Evolutionary conservation across 352 stramenopile species (phyloP).

Genomic region (Pythium scleroteichum): DNA sequence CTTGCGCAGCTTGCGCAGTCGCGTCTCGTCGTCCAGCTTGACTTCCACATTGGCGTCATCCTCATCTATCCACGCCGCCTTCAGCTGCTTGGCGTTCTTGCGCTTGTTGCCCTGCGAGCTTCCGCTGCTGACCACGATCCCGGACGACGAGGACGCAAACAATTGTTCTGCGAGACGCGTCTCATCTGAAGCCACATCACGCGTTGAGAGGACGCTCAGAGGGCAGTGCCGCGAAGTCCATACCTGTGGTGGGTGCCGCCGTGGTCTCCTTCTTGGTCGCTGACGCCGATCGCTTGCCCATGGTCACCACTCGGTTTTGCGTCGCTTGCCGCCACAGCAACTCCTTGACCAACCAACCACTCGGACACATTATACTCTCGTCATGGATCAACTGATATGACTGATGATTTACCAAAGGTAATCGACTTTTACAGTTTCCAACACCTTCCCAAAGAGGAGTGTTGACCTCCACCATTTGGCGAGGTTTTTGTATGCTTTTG

Average conservation of each 20-base stretch:
- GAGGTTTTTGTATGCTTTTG: slow-evolving; percentile 1
- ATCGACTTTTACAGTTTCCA: slow-evolving; percentile 9
- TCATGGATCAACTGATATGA: not conserved
- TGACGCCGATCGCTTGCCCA: slow-evolving; percentile 49
- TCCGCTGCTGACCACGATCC: slow-evolving; percentile 11
- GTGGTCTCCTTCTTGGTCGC: slow-evolving; percentile 18
- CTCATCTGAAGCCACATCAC: slow-evolving; percentile 37
- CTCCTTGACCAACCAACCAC: slow-evolving; percentile 24
- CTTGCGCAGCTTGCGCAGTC: slow-evolving; percentile 84
- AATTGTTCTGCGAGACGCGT: slow-evolving; percentile 55
- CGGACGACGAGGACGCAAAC: slow-evolving; percentile 32
- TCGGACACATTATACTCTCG: slow-evolving; percentile 16
- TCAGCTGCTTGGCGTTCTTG: slow-evolving; percentile 35
- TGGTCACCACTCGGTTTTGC: slow-evolving; percentile 20
- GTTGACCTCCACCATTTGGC: not conserved
- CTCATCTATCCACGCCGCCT: slow-evolving; percentile 86
- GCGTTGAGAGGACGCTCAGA: not conserved
- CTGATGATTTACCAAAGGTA: not conserved
- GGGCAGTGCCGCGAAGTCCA: not conserved
- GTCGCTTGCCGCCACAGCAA: slow-evolving; percentile 16
- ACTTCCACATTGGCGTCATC: slow-evolving; percentile 79
- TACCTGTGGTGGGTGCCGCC: slow-evolving; percentile 21
- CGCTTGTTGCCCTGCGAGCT: slow-evolving; percentile 29
- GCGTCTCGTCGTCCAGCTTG: slow-evolving; percentile 64
- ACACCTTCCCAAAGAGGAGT: slow-evolving; percentile 1